Base-by-base conservation (phyloP, 257 asterid genomes). In the Scutellaria minor region DNA sequence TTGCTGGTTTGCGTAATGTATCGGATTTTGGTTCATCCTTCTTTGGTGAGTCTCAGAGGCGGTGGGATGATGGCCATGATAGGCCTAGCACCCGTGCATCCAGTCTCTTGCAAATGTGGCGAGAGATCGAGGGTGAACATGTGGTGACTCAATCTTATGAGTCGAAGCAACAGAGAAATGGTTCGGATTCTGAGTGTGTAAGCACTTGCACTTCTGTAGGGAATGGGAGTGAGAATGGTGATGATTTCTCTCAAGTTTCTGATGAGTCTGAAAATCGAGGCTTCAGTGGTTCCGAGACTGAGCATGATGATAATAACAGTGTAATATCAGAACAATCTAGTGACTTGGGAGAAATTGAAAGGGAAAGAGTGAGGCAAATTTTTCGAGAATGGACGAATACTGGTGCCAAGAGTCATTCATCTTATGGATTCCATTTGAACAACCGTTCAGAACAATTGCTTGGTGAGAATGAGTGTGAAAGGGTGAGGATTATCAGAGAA, bases 121-220 rank as follows among this genome's bases (percentile, higher is more conserved):
- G 86, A 40, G 96, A 83, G 83, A 83, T 87, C n/a, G 98, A 93
- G 84, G 86, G 87, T 54, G 98, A 92, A 65, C 83, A 82, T 4
- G 73, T 52, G 70, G 70, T 78, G 85, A 82, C 70, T 69, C 88
- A 67, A 66, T 66, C 87, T 3, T 53, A 45, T 64, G 75, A 83
- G 80, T 60, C 79, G 48, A 75, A 75, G 70, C 78, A 46, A 55
- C 82, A 61, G 10, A 74, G 75, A 56, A 83, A 74, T 37, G 80
- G 79, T 12, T 79, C 81, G 5, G 81, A 70, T 68, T 70, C 83
- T 4, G 87, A 81, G 35, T 59, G 79, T 51, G 65, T 58, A 27
- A 80, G 83, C 47, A 70, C 82, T 13, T 47, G 71, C 48, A 57
- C 62, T 10, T 83, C 86, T 22, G 74, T 72, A 55, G 84, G 89